These are phyloP conservation scores for Fusarium heterosporum DNA, from an alignment of 2,329 filamentous ascomycete species.

Conservation along the genomic window DNA sequence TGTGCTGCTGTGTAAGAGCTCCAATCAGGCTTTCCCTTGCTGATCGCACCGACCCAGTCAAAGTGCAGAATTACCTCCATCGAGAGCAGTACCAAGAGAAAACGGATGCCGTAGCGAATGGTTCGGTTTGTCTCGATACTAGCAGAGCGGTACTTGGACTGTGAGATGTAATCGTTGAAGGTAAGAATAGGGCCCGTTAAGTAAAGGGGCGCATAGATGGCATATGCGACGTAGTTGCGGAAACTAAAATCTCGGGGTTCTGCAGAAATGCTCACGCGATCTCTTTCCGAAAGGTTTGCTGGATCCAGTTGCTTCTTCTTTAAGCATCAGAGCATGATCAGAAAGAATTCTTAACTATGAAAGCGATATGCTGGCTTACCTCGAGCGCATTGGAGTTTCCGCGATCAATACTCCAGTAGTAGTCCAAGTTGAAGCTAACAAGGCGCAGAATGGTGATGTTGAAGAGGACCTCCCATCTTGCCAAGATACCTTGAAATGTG, in stretches of 20 bases:
- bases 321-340: conserved; percentile 66
- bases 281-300: conserved; percentile 85
- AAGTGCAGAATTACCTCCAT: conserved; percentile 95
- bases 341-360: conserved; percentile 12
- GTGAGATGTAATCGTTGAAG: conserved; percentile 97
- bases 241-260: conserved; percentile 77
- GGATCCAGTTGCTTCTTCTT: conserved; percentile 99
- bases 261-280: conserved; percentile 83
- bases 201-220: conserved; percentile 92
- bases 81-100: conserved; percentile 80
- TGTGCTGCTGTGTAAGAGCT: conserved; percentile 85
- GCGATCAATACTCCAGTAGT: conserved; percentile 87
- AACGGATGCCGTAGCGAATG: conserved; percentile 83
- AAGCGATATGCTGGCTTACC: conserved; percentile 67
- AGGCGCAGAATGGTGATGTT: conserved; percentile 93
- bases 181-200: conserved; percentile 93
- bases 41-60: conserved; percentile 93
- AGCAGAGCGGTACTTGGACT: conserved; percentile 78
- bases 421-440: conserved; percentile 97
- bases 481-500: conserved; percentile 80
- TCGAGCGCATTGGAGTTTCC: conserved; percentile 76
- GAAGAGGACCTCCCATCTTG: conserved; percentile 96
- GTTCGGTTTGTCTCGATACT: conserved; percentile 79
- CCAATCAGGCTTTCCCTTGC: conserved; percentile 84
- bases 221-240: conserved; percentile 89